These are phyloP conservation scores for Excoecaria agallocha DNA, from an alignment of 345 rosid species.

Conservation along the genomic window DNA sequence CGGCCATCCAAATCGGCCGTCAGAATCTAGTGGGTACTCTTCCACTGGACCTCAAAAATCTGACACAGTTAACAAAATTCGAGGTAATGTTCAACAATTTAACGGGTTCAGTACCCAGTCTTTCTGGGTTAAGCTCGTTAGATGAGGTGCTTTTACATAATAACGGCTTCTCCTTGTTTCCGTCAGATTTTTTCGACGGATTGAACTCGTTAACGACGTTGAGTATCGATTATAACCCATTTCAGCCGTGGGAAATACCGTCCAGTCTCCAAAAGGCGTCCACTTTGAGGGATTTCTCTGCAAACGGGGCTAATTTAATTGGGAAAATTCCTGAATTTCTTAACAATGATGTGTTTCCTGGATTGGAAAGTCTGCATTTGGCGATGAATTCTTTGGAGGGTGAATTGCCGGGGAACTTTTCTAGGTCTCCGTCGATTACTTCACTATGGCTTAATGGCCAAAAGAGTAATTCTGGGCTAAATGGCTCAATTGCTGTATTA, in stretches of 20 bases:
- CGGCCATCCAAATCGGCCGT: slow-evolving; percentile 55
- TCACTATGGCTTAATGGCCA: slow-evolving; percentile 53
- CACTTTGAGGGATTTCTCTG: slow-evolving; percentile 47
- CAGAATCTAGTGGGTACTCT: slow-evolving; percentile 44
- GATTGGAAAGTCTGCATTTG: slow-evolving; percentile 40
- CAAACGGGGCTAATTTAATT: slow-evolving; percentile 39
- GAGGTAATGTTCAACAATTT: slow-evolving; percentile 53
- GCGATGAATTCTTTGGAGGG: slow-evolving; percentile 52
- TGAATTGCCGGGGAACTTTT: slow-evolving; percentile 42
- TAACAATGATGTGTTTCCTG: slow-evolving; percentile 30
- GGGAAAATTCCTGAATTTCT: slow-evolving; percentile 58
- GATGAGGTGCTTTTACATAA: slow-evolving; percentile 28
- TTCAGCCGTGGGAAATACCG: slow-evolving; percentile 55
- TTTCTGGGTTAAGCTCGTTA: slow-evolving; percentile 44
- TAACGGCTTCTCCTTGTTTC: slow-evolving; percentile 50
- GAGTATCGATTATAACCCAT: slow-evolving; percentile 46
- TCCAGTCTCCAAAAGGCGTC: slow-evolving; percentile 39
- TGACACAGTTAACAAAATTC: slow-evolving; percentile 37
- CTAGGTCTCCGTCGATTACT: slow-evolving; percentile 31
- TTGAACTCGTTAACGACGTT: slow-evolving; percentile 41
- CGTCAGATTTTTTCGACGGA: slow-evolving; percentile 56
- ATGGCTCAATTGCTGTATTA: slow-evolving; percentile 52
- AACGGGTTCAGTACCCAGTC: slow-evolving; percentile 54
- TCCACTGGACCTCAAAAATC: slow-evolving; percentile 49
- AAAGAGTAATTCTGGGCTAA: slow-evolving; percentile 31